These are phyloP conservation scores for Balakata baccata DNA, from an alignment of 345 rosid genomes.

Conservation along the genomic window DNA sequence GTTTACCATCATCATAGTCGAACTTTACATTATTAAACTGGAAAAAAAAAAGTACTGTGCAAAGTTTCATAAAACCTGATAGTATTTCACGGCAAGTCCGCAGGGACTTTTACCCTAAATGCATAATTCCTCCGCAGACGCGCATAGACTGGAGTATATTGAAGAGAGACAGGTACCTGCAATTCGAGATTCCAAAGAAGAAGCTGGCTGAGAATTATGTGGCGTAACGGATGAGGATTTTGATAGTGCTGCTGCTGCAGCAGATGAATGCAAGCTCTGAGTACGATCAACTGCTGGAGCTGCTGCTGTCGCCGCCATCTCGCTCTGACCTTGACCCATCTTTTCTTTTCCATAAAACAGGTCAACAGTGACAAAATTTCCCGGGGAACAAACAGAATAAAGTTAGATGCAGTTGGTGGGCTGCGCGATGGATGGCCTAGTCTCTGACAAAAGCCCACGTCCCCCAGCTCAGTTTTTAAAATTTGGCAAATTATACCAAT, in stretches of 20 bases:
- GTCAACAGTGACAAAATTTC: not conserved
- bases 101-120: conserved; percentile 19
- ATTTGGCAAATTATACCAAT: no score
- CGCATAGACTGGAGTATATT: not conserved
- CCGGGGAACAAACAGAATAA: no score
- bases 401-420: no score
- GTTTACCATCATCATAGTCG: not conserved
- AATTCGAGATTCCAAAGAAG: conserved; percentile 54
- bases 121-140: not conserved
- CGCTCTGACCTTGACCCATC: conserved; percentile 65
- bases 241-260: not conserved
- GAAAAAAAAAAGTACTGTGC: not conserved
- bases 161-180: conserved; percentile 38
- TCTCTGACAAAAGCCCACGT: no score
- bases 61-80: not conserved
- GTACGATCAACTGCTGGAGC: conserved; percentile 4
- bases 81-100: not conserved
- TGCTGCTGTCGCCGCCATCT: conserved; percentile 9
- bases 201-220: conserved; percentile 6
- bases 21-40: not conserved
- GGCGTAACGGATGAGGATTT: conserved; percentile 18
- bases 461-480: not conserved
- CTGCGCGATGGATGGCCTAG: no score
- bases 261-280: conserved; percentile 10
- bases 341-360: not conserved